These are phyloP conservation scores for Zopfia rhizophila DNA, from an alignment of 2,329 filamentous ascomycete genomes.

Conservation along the genomic window DNA sequence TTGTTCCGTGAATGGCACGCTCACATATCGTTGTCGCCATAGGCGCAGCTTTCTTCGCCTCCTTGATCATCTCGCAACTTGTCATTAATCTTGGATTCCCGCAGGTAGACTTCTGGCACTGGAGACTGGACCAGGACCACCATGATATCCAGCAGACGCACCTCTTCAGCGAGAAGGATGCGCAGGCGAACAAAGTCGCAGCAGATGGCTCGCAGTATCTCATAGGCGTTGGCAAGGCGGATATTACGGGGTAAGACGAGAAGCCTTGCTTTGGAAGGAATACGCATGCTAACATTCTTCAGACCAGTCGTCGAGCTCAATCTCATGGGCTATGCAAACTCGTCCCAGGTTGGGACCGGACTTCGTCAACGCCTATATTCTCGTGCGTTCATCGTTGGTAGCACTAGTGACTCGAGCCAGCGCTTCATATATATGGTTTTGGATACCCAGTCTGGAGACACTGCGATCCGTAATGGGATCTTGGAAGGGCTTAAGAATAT, in stretches of 20 bases:
- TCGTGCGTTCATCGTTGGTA: conserved; percentile 86
- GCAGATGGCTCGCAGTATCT: conserved; percentile 64
- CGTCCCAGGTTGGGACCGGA: conserved; percentile 83
- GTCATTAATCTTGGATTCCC: conserved; percentile 48
- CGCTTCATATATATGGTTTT: conserved; percentile 88
- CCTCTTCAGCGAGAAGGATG: conserved; percentile 35
- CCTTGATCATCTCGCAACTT: conserved; percentile 48
- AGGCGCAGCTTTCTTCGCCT: conserved; percentile 44
- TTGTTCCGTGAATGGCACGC: conserved; percentile 49
- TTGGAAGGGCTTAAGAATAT: conserved; percentile 76
- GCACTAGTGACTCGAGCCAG: conserved; percentile 71
- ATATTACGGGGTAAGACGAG: conserved; percentile 71
- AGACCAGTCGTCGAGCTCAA: conserved; percentile 90
- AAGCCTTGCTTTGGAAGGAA: not conserved
- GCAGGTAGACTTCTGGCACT: conserved; percentile 49
- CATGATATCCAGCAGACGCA: conserved; percentile 35
- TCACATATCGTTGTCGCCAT: conserved; percentile 51
- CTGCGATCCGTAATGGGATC: conserved; percentile 87
- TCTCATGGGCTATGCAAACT: conserved; percentile 90
- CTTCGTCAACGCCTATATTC: conserved; percentile 89
- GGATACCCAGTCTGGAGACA: conserved; percentile 89
- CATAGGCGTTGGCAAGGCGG: conserved; percentile 75
- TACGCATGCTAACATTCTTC: conserved; percentile 24
- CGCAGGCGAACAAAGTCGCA: conserved; percentile 34
- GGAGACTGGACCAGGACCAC: conserved; percentile 34